Percentiles rank a stretch among this genome's conserved stretches.
Evolutionary conservation across 2,329 filamentous ascomycete species (phyloP).

Genomic region (Paecilomyces formosus): DNA sequence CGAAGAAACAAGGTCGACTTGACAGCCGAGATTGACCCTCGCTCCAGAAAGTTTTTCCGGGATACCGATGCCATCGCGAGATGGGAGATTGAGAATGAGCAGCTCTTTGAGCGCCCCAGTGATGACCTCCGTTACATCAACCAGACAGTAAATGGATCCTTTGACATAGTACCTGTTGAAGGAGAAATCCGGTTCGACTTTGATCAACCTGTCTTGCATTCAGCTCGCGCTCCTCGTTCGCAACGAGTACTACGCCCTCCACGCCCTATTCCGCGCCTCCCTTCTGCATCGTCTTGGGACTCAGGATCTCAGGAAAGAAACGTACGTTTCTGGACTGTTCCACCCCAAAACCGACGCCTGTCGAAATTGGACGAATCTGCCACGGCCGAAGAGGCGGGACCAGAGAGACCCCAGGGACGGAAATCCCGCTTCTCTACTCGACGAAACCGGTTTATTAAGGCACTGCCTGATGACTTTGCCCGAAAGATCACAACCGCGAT

Average conservation of each 20-base stretch:
- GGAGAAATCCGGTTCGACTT: conserved; percentile 26
- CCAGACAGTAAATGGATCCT: conserved; percentile 24
- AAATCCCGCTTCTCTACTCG: conserved; percentile 8
- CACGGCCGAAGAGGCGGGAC: conserved; percentile 4
- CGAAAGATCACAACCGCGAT: conserved; percentile 36
- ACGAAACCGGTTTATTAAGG: conserved; percentile 13
- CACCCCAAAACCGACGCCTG: conserved; percentile 17
- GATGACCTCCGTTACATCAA: conserved; percentile 27
- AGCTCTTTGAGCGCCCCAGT: conserved; percentile 17
- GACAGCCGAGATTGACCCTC: conserved; percentile 14
- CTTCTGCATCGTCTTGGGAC: not conserved
- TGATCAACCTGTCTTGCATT: conserved; percentile 10
- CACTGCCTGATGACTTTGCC: conserved; percentile 19
- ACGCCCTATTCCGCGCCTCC: not conserved
- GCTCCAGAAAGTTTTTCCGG: conserved; percentile 17
- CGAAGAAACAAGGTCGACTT: conserved; percentile 9
- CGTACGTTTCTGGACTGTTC: not conserved
- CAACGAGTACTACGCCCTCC: not conserved
- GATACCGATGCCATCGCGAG: conserved; percentile 24
- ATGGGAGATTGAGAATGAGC: conserved; percentile 29
- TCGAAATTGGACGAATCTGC: conserved; percentile 16
- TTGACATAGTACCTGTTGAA: conserved; percentile 23
- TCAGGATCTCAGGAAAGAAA: not conserved
- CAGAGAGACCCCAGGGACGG: conserved; percentile 7
- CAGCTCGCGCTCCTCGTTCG: conserved; percentile 1